Base-by-base conservation (phyloP, 768 basidiomycete genomes). In the Mycena metata region DNA sequence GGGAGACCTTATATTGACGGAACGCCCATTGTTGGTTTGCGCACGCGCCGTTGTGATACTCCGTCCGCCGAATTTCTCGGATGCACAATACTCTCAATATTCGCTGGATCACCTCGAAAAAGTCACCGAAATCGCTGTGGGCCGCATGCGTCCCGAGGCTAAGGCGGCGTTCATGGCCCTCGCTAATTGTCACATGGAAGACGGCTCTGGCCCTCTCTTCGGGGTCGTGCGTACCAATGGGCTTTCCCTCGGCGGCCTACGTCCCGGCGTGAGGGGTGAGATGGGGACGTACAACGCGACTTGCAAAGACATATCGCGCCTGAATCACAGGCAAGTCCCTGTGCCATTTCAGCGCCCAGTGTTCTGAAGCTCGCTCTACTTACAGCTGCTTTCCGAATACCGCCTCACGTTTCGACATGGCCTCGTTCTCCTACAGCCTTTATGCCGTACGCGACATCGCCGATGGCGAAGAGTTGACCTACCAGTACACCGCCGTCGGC, bases 1-100 rank as follows among this genome's bases (percentile, higher is more conserved):
- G 10, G 79, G 79, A 51, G 80, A 81, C 11, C 68, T 81, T n/a
- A 79, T 84, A 46, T 67, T 82, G 19, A 71, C 68, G 23, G 83
- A 84, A 51, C 79, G 83, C 4, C 81, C 82, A 1, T 71, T 83
- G 42, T 69, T 82, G 12, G 68, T 83, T 13, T 42, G 63, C 13
- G 77, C 81, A 3, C 61, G 55, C 30, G 69, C 64, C 2, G 62
- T 67, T 17, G 19, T 10, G 17, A 8, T 50, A 33, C 21, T 16
- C 30, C 8, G 23, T 5, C 19, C 43, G 0, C 45, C 30, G 24
- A 30, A 4, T 5, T 51, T 47, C 17, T 41, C 46, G 2, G 21
- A 9, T 3, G 51, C 45, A 50, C 56, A 63, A 56, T 33, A 12
- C 21, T 2, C 55, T 4, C 60, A 67, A 35, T 19, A 63, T 35